Base-by-base conservation (phyloP, 352 stramenopile species). In the Globisporangium paddicum region DNA sequence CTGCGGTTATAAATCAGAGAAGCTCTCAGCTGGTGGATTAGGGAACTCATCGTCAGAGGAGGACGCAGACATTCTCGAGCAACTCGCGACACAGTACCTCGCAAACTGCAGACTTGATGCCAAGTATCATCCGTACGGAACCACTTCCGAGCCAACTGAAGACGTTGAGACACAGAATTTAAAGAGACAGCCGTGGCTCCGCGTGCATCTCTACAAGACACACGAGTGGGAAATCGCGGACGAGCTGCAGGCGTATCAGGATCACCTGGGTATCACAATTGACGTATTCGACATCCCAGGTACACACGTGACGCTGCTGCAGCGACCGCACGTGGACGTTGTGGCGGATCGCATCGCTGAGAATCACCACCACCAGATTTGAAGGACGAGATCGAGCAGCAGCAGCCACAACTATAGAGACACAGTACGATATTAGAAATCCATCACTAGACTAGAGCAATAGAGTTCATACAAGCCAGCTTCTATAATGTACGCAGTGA, bases 121-220 rank as follows among this genome's bases (percentile, higher is more conserved):
- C 32, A 55, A 40, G 49, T 55, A 55, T 11, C 32, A 55, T 26
- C 48, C 48, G 19, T 55, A 55, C 6, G 7, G 19, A 32, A 55
- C 11, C n/a, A 55, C n/a, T 3, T 34, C 11, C 19, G 9, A 25
- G 18, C 18, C 21, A 50, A 34, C 23, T n/a, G 42, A 32, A n/a
- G 23, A 30, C n/a, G 5, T 18, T 21, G 23, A 46, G n/a, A n/a
- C 8, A 0, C 8, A 50, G 18, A 10, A 14, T 1, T 26, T 30
- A 1, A 30, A 44, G 48, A 50, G 34, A 23, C 19, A 30, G 19
- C 32, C 16, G 30, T 55, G 49, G 49, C 49, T 55, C 16, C n/a
- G n/a, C 2, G 30, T 19, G 13, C 49, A 55, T 45, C 35, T 55
- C 18, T 28, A 44, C 19, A 55, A 55, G 49, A 45, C 32, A 11